Percentiles rank a stretch among this genome's conserved stretches.
phyloP scores from a whole-genome alignment of 139 green algal species.

The Micromonas commoda region DNA sequence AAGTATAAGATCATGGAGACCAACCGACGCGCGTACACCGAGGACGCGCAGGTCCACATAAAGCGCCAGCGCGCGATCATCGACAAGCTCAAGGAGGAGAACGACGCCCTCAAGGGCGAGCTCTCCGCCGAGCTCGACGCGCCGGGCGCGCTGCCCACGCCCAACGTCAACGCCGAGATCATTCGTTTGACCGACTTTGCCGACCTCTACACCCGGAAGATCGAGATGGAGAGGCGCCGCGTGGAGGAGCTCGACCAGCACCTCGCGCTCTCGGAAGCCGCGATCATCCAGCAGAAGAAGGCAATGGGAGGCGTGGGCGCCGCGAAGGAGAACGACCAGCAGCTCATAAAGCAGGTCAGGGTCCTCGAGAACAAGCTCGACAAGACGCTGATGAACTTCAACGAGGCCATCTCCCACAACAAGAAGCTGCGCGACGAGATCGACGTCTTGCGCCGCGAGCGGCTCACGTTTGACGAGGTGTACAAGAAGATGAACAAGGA shows the following conservation, averaged over 20 bases:
- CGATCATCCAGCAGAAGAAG: conserved; percentile 35
- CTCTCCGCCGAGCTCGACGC: not conserved
- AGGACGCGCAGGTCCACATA: conserved; percentile 39
- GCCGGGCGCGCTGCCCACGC: not conserved
- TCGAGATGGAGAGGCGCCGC: conserved; percentile 20
- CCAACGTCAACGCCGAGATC: conserved; percentile 21
- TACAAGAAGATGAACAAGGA: conserved; percentile 68
- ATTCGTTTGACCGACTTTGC: conserved; percentile 36
- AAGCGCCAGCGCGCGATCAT: conserved; percentile 30
- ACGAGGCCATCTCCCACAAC: conserved; percentile 65
- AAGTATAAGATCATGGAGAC: conserved; percentile 43
- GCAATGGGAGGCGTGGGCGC: conserved; percentile 67
- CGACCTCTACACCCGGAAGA: conserved; percentile 50
- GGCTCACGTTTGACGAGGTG: conserved; percentile 78
- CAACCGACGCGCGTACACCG: conserved; percentile 36
- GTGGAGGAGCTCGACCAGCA: conserved; percentile 22
- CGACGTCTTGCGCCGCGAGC: conserved; percentile 76
- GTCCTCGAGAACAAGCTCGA: conserved; percentile 79
- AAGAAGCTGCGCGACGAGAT: conserved; percentile 70
- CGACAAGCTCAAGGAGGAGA: conserved; percentile 40
- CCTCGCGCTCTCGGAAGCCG: conserved; percentile 17
- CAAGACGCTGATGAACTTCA: conserved; percentile 70
- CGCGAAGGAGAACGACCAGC: conserved; percentile 50
- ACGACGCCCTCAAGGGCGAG: conserved; percentile 15
- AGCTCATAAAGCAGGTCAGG: conserved; percentile 63